These are phyloP conservation scores for Vitis vinifera DNA, from an alignment of 164 flowering plant species.

Conservation along the genomic window ASM3070453v1 NC_081810.1:2379001-2379500, in stretches of 20 bases:
- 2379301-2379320: too few species aligned
- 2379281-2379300: too few species aligned
- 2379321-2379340: too few species aligned
- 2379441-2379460: too few species aligned
- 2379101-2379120: slow-evolving; percentile 25
- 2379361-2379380: too few species aligned
- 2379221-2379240: slow-evolving; percentile 35
- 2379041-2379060: slow-evolving; percentile 36
- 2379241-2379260: slow-evolving; percentile 22
- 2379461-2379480: too few species aligned
- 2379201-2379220: slow-evolving; percentile 47
- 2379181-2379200: slow-evolving; percentile 17
- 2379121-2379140: slow-evolving; percentile 22
- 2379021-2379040: slow-evolving; percentile 29
- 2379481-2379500: too few species aligned
- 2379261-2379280: not conserved
- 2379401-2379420: too few species aligned
- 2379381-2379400: too few species aligned
- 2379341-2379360: too few species aligned
- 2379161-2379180: slow-evolving; percentile 27
- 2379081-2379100: not conserved
- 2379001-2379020: slow-evolving; percentile 29
- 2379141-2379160: slow-evolving; percentile 19
- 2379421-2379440: too few species aligned
- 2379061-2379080: slow-evolving; percentile 13